phyloP scores from a whole-genome alignment of 2,329 filamentous ascomycete genomes.

The Ophiocordyceps camponoti-floridani region DNA sequence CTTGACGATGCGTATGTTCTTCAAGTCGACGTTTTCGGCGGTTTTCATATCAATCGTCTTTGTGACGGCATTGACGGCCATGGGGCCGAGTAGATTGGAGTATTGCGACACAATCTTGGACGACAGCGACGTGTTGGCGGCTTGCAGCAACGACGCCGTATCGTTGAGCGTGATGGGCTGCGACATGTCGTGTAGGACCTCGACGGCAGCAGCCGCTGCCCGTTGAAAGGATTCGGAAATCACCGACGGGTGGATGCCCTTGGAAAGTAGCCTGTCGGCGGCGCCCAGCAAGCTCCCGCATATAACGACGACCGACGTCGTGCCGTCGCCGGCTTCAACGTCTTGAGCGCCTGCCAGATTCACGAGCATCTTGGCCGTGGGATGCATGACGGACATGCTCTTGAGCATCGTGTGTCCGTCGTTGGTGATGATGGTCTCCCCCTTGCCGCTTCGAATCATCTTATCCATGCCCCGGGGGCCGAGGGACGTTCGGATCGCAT shows the following conservation, averaged over 20 bases:
- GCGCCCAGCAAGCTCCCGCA: conserved; percentile 87
- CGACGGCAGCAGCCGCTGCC: conserved; percentile 74
- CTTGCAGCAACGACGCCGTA: conserved; percentile 79
- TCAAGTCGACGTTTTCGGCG: conserved; percentile 88
- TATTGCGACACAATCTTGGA: conserved; percentile 99
- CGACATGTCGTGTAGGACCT: conserved; percentile 88
- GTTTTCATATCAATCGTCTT: conserved; percentile 93
- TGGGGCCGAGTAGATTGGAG: conserved; percentile 84
- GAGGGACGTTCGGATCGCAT: conserved; percentile 92
- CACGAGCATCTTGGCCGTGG: conserved; percentile 98
- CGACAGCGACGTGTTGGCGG: conserved; percentile 88
- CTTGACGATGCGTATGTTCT: conserved; percentile 93
- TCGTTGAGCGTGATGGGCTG: conserved; percentile 81
- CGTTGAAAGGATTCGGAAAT: conserved; percentile 97
- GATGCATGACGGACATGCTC: conserved; percentile 98
- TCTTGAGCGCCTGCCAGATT: conserved; percentile 94
- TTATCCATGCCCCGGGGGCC: conserved; percentile 98
- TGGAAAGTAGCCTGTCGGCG: conserved; percentile 74
- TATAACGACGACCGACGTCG: conserved; percentile 95
- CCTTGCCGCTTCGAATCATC: conserved; percentile 95
- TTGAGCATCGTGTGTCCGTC: conserved; percentile 98
- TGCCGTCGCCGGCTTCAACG: conserved; percentile 95
- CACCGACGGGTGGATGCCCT: conserved; percentile 92
- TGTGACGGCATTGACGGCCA: conserved; percentile 92
- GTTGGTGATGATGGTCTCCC: conserved; percentile 97